A percentile compares a stretch with the other conserved stretches of the same genome.
These are phyloP conservation scores for Coprinopsis cinerea DNA, from an alignment of 768 basidiomycete species.

Conservation along the genomic window DNA sequence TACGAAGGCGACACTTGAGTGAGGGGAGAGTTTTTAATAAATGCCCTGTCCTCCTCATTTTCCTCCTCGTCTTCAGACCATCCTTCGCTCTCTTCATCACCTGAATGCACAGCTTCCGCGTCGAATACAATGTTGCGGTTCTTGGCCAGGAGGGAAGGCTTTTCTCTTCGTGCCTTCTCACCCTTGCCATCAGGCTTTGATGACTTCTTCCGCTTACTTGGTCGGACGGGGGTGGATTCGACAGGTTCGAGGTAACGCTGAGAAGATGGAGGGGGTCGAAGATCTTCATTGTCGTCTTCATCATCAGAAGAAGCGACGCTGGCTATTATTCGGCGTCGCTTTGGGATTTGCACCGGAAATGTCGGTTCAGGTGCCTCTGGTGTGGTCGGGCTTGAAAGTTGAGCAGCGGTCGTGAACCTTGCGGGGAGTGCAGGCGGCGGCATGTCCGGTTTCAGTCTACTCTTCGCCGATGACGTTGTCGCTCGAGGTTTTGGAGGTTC, in stretches of 20 bases:
- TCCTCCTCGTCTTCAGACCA: conserved; percentile 53
- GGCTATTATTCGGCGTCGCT: conserved; percentile 20
- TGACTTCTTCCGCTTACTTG: conserved; percentile 12
- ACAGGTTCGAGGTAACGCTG: conserved; percentile 33
- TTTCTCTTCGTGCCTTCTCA: conserved; percentile 16
- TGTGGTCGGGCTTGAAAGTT: conserved; percentile 10
- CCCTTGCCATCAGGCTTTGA: conserved; percentile 11
- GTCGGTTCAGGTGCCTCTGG: conserved; percentile 27
- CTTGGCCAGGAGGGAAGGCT: conserved; percentile 22
- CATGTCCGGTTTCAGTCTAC: conserved; percentile 18
- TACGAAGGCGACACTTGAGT: conserved; percentile 72
- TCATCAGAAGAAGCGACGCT: conserved; percentile 18
- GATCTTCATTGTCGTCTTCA: conserved; percentile 15
- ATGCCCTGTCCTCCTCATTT: conserved; percentile 61
- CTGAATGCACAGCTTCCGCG: conserved; percentile 71
- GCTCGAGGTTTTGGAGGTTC: neutral
- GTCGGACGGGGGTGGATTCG: conserved; percentile 24
- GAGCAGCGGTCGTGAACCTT: conserved; percentile 4
- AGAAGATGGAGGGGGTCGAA: conserved; percentile 24
- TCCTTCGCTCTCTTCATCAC: conserved; percentile 69
- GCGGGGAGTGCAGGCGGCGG: conserved; percentile 23
- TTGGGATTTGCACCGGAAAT: conserved; percentile 17
- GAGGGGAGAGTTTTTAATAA: conserved; percentile 55
- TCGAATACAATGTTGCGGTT: conserved; percentile 47
- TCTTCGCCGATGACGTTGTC: conserved; percentile 2